Evolutionary conservation across 2,329 filamentous ascomycete species (phyloP).

Genomic region (Sarocladium oryzae): DNA sequence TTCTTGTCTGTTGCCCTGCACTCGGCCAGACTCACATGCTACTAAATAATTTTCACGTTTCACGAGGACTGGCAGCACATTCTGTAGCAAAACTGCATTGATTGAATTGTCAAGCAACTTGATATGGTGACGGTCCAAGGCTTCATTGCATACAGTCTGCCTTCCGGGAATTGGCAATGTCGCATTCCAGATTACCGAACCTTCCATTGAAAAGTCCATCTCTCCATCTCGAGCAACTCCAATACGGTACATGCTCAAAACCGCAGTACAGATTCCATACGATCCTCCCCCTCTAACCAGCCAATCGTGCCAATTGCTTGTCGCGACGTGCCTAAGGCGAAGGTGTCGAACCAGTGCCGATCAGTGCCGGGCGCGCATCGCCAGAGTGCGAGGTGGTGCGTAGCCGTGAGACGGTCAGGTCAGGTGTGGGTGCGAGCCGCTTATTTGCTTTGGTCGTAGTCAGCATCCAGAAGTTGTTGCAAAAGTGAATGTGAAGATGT

Average conservation of each 20-base stretch:
- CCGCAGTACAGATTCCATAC: slow-evolving; percentile 1
- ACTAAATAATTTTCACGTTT: background rate
- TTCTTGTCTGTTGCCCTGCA: too few species aligned
- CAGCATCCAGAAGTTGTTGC: slow-evolving; percentile 21
- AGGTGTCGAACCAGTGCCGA: slow-evolving; percentile 1
- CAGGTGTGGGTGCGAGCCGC: slow-evolving; percentile 54
- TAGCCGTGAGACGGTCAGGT: slow-evolving; percentile 28
- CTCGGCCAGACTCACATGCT: too few species aligned
- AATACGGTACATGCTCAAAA: background rate
- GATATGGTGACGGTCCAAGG: background rate
- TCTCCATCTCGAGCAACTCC: slow-evolving; percentile 7
- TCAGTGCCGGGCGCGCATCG: slow-evolving; percentile 1
- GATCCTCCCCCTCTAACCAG: background rate
- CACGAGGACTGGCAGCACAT: background rate
- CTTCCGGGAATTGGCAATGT: background rate
- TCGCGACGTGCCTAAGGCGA: background rate
- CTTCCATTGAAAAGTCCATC: slow-evolving; percentile 7
- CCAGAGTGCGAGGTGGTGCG: slow-evolving; percentile 5
- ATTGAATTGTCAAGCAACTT: slow-evolving; percentile 9
- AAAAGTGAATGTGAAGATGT: slow-evolving; percentile 16
- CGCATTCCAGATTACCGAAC: background rate
- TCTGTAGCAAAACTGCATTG: slow-evolving; percentile 7
- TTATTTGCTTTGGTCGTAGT: slow-evolving; percentile 54
- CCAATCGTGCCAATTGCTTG: slow-evolving; percentile 6
- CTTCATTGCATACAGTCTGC: slow-evolving; percentile 3